phyloP scores from a whole-genome alignment of 23 red algal genomes.

The Agarophyton chilense region DNA sequence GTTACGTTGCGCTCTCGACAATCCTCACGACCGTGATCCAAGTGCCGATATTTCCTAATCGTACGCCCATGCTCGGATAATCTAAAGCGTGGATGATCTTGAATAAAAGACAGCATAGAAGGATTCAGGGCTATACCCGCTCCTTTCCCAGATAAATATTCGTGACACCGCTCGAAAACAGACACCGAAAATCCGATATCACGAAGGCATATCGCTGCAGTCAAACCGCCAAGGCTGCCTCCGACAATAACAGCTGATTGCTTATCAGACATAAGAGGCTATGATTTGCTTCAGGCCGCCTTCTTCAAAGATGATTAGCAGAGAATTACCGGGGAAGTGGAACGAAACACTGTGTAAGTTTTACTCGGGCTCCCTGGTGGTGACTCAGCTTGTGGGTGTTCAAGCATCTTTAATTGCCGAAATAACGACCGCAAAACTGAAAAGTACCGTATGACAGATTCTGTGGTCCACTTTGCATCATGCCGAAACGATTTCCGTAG shows the following conservation, averaged over 20 bases:
- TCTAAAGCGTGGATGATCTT: neutral
- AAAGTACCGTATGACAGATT: too few relatives aligned
- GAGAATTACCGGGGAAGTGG: too few relatives aligned
- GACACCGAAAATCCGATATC: constrained; percentile 24
- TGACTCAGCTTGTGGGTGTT: too few relatives aligned
- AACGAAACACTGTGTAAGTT: too few relatives aligned
- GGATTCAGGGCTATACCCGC: constrained; percentile 51
- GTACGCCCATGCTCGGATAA: constrained; percentile 7
- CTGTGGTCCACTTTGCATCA: too few relatives aligned
- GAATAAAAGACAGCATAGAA: constrained; percentile 8
- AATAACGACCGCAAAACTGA: too few relatives aligned
- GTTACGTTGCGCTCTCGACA: neutral
- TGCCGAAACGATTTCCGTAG: too few relatives aligned
- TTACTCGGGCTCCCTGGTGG: too few relatives aligned
- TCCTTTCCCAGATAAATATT: constrained; percentile 34
- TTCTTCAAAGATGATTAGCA: too few relatives aligned
- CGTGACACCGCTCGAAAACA: constrained; percentile 36
- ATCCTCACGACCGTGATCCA: neutral
- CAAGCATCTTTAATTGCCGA: too few relatives aligned
- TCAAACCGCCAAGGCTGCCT: constrained; percentile 41
- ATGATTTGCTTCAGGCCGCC: neutral
- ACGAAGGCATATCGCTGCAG: constrained; percentile 26
- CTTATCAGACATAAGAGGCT: neutral
- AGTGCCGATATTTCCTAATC: neutral
- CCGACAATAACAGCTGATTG: constrained; percentile 28